Base-by-base conservation (phyloP, 352 stramenopile species). In the Globisporangium carolinianum region DNA sequence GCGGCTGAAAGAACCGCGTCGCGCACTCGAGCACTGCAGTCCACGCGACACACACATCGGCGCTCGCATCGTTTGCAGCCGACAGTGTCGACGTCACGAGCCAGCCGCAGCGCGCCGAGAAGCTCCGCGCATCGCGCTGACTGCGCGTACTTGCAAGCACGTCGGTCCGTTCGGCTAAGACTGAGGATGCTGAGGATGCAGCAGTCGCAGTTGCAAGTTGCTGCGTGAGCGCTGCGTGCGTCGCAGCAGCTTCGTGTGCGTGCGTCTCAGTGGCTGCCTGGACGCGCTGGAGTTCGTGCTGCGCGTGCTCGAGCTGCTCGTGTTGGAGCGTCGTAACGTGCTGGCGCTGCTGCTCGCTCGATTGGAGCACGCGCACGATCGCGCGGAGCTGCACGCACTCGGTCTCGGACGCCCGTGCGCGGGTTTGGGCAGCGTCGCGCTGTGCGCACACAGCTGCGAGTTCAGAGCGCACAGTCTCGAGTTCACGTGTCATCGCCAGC, bases 61-160 rank as follows among this genome's bases (percentile, higher is more conserved):
- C 49, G 10, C 15, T 61, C 37, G 32, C 7, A 14, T 38, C 14
- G 58, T 62, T 65, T 39, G 18, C 54, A 51, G 39, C 61, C 46
- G 18, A 56, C 50, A 59, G 48, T 47, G 62, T 51, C 38, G 68
- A 72, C 1, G 62, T 55, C 17, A 53, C 47, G 51, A 75, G 65
- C 68, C 65, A 75, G 41, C 63, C 54, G 4, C 65, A 72, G 6
- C 60, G 57, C 6, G 53, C 62, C 32, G 63, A 63, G 7, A 72
- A 52, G 52, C 65, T 70, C 12, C 58, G 57, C 12, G 59, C 61
- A 12, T 65, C 65, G 4, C 68, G 58, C 43, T 66, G 60, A 10
- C 46, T 24, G n/a, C 17, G 47, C 24, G 24, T 24, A 24, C 24
- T 24, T 24, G 24, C 24, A 24, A 24, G 24, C 24, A 24, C 24